Evolutionary conservation across 768 basidiomycete species (phyloP).

Genomic region (Tylopilus subfusipes): DNA sequence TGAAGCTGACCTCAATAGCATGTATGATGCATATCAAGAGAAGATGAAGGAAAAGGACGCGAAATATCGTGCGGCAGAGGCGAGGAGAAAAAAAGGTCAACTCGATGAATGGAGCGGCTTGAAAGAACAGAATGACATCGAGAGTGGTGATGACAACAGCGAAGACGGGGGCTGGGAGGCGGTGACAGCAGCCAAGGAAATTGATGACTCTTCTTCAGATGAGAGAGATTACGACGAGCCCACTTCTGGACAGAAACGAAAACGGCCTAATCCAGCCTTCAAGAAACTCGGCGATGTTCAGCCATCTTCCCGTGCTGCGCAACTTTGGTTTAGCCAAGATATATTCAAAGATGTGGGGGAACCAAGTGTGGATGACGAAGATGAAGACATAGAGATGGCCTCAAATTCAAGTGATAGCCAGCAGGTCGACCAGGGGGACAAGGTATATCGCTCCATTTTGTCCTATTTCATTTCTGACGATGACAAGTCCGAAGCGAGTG

Average conservation of each 20-base stretch:
- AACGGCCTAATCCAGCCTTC: conserved; percentile 33
- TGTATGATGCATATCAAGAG: conserved; percentile 86
- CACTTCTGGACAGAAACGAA: conserved; percentile 40
- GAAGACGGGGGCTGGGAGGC: conserved; percentile 70
- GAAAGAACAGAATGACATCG: conserved; percentile 37
- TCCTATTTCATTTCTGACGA: conserved; percentile 7
- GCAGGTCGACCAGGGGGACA: conserved; percentile 28
- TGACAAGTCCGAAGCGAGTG: conserved; percentile 33
- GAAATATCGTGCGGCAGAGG: conserved; percentile 82
- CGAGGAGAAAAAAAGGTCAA: conserved; percentile 66
- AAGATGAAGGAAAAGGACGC: conserved; percentile 78
- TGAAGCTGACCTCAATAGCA: conserved; percentile 82
- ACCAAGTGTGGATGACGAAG: conserved; percentile 30
- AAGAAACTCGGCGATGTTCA: conserved; percentile 37
- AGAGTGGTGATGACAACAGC: conserved; percentile 38
- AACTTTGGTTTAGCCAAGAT: conserved; percentile 96
- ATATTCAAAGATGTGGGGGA: conserved; percentile 62
- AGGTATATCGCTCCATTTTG: conserved; percentile 19
- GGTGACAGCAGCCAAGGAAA: conserved; percentile 53
- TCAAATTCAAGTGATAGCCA: conserved; percentile 32
- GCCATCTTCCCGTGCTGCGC: conserved; percentile 52
- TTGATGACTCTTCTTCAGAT: conserved; percentile 48
- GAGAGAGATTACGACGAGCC: conserved; percentile 42
- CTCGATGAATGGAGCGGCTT: conserved; percentile 85
- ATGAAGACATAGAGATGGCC: conserved; percentile 23